Base-by-base conservation (phyloP, 2,329 filamentous ascomycete genomes). In the Ophiocordyceps australis region DNA sequence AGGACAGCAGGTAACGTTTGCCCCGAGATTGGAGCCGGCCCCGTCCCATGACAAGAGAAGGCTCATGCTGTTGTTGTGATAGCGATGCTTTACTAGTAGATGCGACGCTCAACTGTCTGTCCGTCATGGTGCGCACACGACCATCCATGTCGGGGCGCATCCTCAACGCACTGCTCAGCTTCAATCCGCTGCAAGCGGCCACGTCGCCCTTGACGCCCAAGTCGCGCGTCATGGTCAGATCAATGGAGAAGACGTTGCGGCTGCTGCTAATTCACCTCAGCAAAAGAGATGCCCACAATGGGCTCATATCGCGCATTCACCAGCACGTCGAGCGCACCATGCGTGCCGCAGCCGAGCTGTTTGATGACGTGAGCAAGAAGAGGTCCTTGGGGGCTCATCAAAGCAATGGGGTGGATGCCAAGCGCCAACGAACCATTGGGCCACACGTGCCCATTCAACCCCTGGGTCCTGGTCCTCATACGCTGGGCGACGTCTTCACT, bases 171-270 rank as follows among this genome's bases (percentile, higher is more conserved):
- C 62, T 95, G 17, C 61, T 98, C 36, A 83, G 73, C 47, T 98
- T 94, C 62, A 93, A 93, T 43, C 89, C 89, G 1, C 56, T 94
- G 23, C 82, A 78, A 49, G 66, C 81, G 35, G 80, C 78, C 29
- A 76, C 70, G 39, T 69, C 71, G 3, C 74, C 77, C 4, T 67
- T 91, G 57, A 86, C 78, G 1, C 66, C 81, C 3, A 81, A 74
- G 43, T 66, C 69, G 25, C 82, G 77, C 38, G 76, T 98, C 31
- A 70, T 86, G 39, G 65, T 92, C 32, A 82, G 75, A 50, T 95
- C 86, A 5, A 89, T 98, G 72, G 86, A 94, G 49, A 82, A 92
- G 45, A 98, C 89, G 14, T 79, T 79, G 4, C 70, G 83, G 39
- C 72, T 83, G 37, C 56, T 98, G 24, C 61, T 95, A 20, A 65